Conservation (phyloP, 2,329 filamentous ascomycete genomes). For the Pyrenophora seminiperda region DNA sequence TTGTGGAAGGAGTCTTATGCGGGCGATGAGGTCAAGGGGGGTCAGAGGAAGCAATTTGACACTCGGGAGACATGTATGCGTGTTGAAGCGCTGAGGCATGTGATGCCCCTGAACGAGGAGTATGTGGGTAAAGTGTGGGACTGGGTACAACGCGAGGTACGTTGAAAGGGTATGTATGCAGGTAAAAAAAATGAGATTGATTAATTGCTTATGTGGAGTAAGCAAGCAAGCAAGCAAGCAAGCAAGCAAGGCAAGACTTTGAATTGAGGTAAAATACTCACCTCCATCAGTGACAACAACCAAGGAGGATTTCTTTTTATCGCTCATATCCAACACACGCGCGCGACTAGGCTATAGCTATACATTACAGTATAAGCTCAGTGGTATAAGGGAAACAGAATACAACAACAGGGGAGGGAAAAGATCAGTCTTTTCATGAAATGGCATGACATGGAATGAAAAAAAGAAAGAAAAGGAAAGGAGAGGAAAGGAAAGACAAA, state of each 20-base stretch:
- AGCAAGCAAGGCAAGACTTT: too few species aligned
- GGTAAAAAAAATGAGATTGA: too few species aligned
- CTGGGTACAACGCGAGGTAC: constrained; percentile 39
- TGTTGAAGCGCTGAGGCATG: constrained; percentile 44
- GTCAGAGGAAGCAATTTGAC: constrained; percentile 38
- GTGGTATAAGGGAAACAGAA: too few species aligned
- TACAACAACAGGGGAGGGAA: too few species aligned
- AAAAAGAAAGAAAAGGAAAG: background rate
- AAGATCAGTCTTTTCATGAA: background rate
- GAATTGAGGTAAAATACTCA: too few species aligned
- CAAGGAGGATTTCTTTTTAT: too few species aligned
- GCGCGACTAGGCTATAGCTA: too few species aligned
- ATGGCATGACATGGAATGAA: background rate
- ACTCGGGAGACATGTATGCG: constrained; percentile 39
- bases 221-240: too few species aligned
- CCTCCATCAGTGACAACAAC: too few species aligned
- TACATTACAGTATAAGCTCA: too few species aligned
- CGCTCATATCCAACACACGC: too few species aligned
- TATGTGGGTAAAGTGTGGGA: constrained; percentile 53
- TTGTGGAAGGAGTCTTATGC: constrained; percentile 56
- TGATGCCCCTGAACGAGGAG: constrained; percentile 51
- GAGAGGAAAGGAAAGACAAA: background rate
- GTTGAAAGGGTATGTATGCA: constrained; percentile 6
- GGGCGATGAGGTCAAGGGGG: background rate
- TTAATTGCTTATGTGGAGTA: too few species aligned